Percentiles rank a stretch among this genome's conserved stretches.
Evolutionary conservation across 2,329 filamentous ascomycete species (phyloP).

Genomic region (Penicillium sp.): DNA sequence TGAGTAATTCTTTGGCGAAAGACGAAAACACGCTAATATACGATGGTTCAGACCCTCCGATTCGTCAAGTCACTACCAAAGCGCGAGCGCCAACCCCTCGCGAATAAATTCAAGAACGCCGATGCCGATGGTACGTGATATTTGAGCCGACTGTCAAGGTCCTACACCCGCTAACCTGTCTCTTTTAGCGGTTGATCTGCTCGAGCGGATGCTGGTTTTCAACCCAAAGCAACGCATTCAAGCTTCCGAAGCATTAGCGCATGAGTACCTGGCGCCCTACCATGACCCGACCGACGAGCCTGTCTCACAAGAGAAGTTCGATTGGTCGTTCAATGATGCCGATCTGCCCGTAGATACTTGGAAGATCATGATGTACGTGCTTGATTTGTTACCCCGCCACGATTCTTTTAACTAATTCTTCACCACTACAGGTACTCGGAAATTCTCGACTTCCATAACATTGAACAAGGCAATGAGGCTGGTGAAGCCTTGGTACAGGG

Average conservation of each 20-base stretch:
- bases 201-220: constrained; percentile 96
- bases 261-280: constrained; percentile 91
- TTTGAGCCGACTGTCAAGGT: neutral
- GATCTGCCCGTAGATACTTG: constrained; percentile 97
- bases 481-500: constrained; percentile 25
- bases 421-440: constrained; percentile 77
- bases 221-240: constrained; percentile 94
- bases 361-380: constrained; percentile 98
- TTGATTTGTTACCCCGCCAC: neutral
- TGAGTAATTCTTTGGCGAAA: constrained; percentile 39
- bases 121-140: constrained; percentile 63
- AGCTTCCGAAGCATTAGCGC: constrained; percentile 72
- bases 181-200: constrained; percentile 68
- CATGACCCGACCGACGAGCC: constrained; percentile 97
- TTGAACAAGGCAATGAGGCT: constrained; percentile 49
- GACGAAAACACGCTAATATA: constrained; percentile 20
- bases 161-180: constrained; percentile 8
- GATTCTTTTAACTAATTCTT: constrained; percentile 5
- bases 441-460: constrained; percentile 96
- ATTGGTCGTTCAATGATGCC: constrained; percentile 99
- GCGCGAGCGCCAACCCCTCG: constrained; percentile 77
- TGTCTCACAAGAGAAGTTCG: constrained; percentile 90
- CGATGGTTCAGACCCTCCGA: constrained; percentile 63
- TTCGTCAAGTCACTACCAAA: constrained; percentile 97
- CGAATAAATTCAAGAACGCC: constrained; percentile 88